A percentile compares a stretch with the other conserved stretches of the same genome.
Conservation (phyloP, 371 early-diverging fungal species). For the Zychaea mexicana region DNA sequence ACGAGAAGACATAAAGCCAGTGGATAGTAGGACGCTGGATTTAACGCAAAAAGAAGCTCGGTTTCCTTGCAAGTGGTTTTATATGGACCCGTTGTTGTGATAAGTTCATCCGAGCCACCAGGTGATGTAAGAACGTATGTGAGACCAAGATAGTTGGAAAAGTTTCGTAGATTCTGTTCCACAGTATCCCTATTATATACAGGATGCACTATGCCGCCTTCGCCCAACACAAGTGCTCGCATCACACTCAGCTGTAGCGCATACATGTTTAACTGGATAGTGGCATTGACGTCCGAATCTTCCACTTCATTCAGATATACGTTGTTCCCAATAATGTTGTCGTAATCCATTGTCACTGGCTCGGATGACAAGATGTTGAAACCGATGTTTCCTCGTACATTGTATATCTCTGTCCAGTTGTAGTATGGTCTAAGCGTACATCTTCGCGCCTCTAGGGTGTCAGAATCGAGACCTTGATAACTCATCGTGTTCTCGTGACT, state of each 20-base stretch:
- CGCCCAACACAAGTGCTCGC: background rate
- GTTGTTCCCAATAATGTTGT: conserved; percentile 10
- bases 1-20: conserved; percentile 5
- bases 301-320: background rate
- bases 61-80: background rate
- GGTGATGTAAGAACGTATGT: too few relatives aligned
- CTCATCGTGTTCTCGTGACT: background rate
- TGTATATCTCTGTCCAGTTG: conserved; percentile 3
- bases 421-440: conserved; percentile 10
- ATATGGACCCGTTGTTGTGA: background rate
- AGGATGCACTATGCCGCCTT: too few relatives aligned
- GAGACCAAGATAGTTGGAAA: too few relatives aligned
- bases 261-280: conserved; percentile 7
- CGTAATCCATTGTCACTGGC: conserved; percentile 11
- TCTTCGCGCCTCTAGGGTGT: background rate
- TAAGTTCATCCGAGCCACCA: too few relatives aligned
- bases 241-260: conserved; percentile 12
- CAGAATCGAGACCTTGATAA: background rate
- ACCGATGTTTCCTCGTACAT: background rate
- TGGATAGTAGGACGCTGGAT: background rate
- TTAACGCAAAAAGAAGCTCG: background rate
- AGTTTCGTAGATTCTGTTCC: too few relatives aligned
- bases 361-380: background rate
- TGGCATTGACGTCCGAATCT: background rate
- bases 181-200: too few relatives aligned